A percentile compares a stretch with the other conserved stretches of the same genome.
These are phyloP conservation scores for Naumovozyma dairenensis DNA, from an alignment of 805 yeast genomes.

Conservation along the genomic window DNA sequence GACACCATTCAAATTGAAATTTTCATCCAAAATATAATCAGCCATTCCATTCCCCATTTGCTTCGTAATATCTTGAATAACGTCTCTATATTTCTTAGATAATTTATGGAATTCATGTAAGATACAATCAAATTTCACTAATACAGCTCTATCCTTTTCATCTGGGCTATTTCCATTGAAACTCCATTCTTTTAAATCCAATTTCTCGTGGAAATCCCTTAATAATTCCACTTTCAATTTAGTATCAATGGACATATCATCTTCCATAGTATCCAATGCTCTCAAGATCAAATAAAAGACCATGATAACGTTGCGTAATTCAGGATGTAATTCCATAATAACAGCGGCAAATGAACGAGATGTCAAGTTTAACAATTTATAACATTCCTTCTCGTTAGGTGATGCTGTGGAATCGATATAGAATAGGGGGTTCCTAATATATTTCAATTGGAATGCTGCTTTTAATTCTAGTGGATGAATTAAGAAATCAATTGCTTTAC, in stretches of 20 bases:
- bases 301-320: slow-evolving; percentile 70
- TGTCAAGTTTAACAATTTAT: slow-evolving; percentile 52
- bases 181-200: slow-evolving; percentile 65
- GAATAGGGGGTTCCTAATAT: slow-evolving; percentile 44
- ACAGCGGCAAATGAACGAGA: slow-evolving; percentile 95
- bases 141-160: slow-evolving; percentile 73
- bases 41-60: slow-evolving; percentile 99
- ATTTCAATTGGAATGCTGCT: slow-evolving; percentile 54
- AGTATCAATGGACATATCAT: slow-evolving; percentile 80
- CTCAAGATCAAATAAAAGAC: slow-evolving; percentile 77
- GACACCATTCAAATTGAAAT: slow-evolving; percentile 73
- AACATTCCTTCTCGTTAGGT: slow-evolving; percentile 51
- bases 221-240: slow-evolving; percentile 64
- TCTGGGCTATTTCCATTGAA: slow-evolving; percentile 63
- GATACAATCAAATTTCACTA: slow-evolving; percentile 67
- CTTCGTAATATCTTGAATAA: slow-evolving; percentile 64
- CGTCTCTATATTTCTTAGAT: slow-evolving; percentile 65
- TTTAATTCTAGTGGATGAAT: slow-evolving; percentile 64
- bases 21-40: slow-evolving; percentile 68
- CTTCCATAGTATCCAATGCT: slow-evolving; percentile 93
- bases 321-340: slow-evolving; percentile 83
- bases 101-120: slow-evolving; percentile 63
- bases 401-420: slow-evolving; percentile 36
- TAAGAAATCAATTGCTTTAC: slow-evolving; percentile 48
- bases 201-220: slow-evolving; percentile 54